phyloP scores from a whole-genome alignment of 2,329 filamentous ascomycete species.

The Emergomyces africanus region DNA sequence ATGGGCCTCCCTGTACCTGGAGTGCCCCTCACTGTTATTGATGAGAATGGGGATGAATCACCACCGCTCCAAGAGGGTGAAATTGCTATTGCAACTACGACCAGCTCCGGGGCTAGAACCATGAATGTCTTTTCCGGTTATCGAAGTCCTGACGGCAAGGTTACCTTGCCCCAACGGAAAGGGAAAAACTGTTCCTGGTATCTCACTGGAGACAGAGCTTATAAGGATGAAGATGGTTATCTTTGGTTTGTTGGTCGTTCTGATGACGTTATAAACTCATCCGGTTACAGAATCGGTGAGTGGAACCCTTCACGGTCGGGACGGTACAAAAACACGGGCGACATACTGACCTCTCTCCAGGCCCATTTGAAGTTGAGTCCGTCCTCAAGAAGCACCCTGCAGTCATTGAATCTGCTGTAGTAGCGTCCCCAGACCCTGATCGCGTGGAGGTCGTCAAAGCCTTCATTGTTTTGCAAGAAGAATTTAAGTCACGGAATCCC shows the following conservation, averaged over 20 bases:
- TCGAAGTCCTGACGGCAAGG: conserved; percentile 2
- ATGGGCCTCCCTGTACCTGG: conserved; percentile 30
- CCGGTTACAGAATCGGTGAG: conserved; percentile 25
- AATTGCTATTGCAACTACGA: conserved; percentile 19
- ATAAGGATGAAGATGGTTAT: conserved; percentile 21
- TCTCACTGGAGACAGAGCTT: conserved; percentile 26
- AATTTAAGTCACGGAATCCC: conserved; percentile 10
- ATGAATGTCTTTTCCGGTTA: conserved; percentile 8
- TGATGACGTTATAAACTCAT: conserved; percentile 30
- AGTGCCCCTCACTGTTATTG: conserved; percentile 24
- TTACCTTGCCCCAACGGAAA: conserved; percentile 5
- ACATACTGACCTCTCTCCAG: conserved; percentile 7
- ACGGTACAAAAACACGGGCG: background rate
- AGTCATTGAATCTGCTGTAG: conserved; percentile 29
- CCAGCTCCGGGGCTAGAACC: conserved; percentile 3
- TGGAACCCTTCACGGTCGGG: background rate
- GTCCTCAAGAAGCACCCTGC: conserved; percentile 28
- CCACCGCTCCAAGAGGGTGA: conserved; percentile 23
- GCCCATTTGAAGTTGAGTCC: conserved; percentile 32
- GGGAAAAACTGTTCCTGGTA: conserved; percentile 16
- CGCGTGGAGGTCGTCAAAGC: conserved; percentile 32
- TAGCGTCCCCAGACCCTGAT: conserved; percentile 25
- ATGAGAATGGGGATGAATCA: conserved; percentile 18
- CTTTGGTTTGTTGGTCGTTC: conserved; percentile 25
- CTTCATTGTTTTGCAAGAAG: conserved; percentile 25